Evolutionary conservation across 1,284 basidiomycete genomes (phyloP).

Genomic region (Salmacisia buchloeana): DNA sequence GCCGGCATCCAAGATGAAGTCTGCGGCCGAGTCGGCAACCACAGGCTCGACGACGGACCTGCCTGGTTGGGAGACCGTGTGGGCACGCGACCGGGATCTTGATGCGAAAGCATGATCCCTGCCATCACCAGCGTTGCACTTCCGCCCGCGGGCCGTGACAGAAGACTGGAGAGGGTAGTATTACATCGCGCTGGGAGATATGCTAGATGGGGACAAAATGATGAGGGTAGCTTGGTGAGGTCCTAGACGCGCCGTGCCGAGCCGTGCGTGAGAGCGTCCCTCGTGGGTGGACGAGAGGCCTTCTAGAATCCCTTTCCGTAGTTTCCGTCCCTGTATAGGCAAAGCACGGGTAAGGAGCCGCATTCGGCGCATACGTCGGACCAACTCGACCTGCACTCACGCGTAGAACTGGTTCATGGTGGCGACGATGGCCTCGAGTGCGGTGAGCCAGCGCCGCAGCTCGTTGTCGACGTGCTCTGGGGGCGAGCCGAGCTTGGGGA

Average conservation of each 20-base stretch:
- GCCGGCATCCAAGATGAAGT: too few relatives aligned
- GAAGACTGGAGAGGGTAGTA: background rate
- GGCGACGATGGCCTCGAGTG: constrained; percentile 66
- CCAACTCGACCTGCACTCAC: constrained; percentile 19
- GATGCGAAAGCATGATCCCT: constrained; percentile 5
- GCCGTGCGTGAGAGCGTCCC: too few relatives aligned
- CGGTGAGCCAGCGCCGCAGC: constrained; percentile 71
- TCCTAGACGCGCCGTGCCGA: too few relatives aligned
- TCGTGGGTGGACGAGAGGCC: background rate
- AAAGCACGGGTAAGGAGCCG: constrained; percentile 3
- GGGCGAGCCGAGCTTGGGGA: constrained; percentile 74
- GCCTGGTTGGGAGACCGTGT: constrained; percentile 28
- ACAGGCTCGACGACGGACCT: constrained; percentile 13
- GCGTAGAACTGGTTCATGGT: constrained; percentile 66
- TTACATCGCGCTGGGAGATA: background rate
- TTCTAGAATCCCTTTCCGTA: constrained; percentile 36
- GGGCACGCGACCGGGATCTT: constrained; percentile 27
- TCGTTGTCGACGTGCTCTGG: constrained; percentile 66
- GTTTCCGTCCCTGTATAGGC: constrained; percentile 27
- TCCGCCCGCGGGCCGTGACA: too few relatives aligned
- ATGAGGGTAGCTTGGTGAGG: background rate
- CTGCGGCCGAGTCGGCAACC: background rate
- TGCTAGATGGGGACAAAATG: background rate
- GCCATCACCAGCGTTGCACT: too few relatives aligned
- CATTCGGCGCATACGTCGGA: background rate